Base-by-base conservation (phyloP, 2,329 filamentous ascomycete genomes). In the Raffaelea albimanens region DNA sequence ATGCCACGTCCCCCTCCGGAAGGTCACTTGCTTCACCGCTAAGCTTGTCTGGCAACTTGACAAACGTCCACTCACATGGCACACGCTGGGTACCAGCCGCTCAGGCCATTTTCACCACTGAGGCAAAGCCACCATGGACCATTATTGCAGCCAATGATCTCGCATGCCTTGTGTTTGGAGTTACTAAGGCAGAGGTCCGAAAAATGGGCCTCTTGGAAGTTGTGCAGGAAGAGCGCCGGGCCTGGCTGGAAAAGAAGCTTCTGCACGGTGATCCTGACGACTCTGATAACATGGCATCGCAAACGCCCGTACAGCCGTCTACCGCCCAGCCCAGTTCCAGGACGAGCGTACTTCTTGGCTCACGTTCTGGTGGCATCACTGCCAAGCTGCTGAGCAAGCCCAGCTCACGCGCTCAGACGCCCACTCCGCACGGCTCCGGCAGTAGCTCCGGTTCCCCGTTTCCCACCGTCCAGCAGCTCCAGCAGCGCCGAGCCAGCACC, bases 81-180 rank as follows among this genome's bases (percentile, higher is more conserved):
- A 93, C 87, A 58, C 81, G 93, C 63, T 95, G 89, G 82, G 83
- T 86, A 14, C 89, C 89, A 8, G 87, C 88, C 39, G 87, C 91
- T 5, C 93, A 98, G 63, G 93, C 93, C 46, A 96, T 98, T 49
- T 98, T 98, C 62, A 94, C 91, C 8, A 98, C 93, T n/a, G 87
- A 95, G 64, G 77, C 86, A 14, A 82, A 85, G 53, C 78, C 87
- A 9, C 93, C 91, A 3, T 98, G 89, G 86, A 98, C 91, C 1
- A 96, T 98, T 50, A 78, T 96, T 46, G 87, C 93, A 3, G 93
- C 93, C 44, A 98, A 98, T 61, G 93, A 98, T 62, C 73, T 98
- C 43, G 93, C 93, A 18, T 98, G 93, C 65, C 73, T 98, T 40
- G 84, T 97, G n/a, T 98, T 97, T 67, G 93, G 93, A n/a, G 88